Evolutionary conservation across 108 stramenopile species (phyloP).

Genomic region (Aureococcus anophagefferens): DNA sequence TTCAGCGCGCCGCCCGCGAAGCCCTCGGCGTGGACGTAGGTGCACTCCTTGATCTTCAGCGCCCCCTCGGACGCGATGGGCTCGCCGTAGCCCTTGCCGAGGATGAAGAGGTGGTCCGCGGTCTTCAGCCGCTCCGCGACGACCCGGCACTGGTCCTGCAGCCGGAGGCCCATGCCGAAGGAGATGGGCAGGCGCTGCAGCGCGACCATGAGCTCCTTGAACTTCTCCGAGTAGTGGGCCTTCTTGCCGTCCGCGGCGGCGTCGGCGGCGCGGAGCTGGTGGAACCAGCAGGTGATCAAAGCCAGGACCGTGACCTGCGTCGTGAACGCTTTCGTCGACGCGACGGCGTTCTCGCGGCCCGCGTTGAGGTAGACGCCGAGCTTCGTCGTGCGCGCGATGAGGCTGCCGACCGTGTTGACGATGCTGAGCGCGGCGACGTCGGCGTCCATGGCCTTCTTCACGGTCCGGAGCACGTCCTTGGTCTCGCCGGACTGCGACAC

Average conservation of each 20-base stretch:
- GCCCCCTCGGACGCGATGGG: conserved; percentile 96
- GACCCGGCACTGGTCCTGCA: conserved; percentile 64
- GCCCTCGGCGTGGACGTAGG: conserved; percentile 96
- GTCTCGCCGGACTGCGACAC: conserved; percentile 97
- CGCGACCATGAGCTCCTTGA: conserved; percentile 60
- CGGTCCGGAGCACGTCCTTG: conserved; percentile 86
- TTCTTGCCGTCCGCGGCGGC: conserved; percentile 60
- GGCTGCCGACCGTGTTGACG: conserved; percentile 91
- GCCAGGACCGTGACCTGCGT: conserved; percentile 97
- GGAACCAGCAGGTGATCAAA: conserved; percentile 88
- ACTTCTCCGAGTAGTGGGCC: conserved; percentile 35
- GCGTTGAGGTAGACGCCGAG: conserved; percentile 97
- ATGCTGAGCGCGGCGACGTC: conserved; percentile 77
- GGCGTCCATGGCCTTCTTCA: conserved; percentile 65
- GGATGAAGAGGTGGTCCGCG: conserved; percentile 89
- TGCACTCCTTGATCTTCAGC: conserved; percentile 98
- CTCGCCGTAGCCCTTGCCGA: conserved; percentile 88
- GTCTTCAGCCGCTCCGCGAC: conserved; percentile 66
- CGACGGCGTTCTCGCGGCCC: conserved; percentile 98
- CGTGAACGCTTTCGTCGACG: conserved; percentile 98
- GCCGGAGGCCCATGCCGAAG: conserved; percentile 92
- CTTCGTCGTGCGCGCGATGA: conserved; percentile 91
- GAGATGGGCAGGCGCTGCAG: conserved; percentile 92
- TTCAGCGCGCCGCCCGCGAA: conserved; percentile 97
- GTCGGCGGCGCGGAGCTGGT: conserved; percentile 49